Base-by-base conservation (phyloP, 1,284 basidiomycete genomes). In the Cryptococcus sp. region DNA sequence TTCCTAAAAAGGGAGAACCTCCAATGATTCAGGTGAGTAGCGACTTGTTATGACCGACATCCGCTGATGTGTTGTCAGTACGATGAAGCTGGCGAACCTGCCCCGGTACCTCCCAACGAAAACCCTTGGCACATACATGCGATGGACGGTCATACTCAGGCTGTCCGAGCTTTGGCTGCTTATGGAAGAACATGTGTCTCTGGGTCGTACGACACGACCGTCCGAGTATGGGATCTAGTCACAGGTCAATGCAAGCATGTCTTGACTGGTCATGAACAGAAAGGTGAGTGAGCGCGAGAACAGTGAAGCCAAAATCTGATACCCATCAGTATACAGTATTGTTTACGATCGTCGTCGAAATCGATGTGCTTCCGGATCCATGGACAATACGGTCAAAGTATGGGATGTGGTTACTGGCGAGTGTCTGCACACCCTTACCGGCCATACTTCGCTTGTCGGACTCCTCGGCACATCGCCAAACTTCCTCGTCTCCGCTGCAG, bases 331-430 rank as follows among this genome's bases (percentile, higher is more conserved):
- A 7, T 94, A 94, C 78, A 90, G 88, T 68, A 89, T 94, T 58
- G 87, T 94, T 37, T 83, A 94, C 55, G 89, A 96, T 77, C 82
- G 86, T 56, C 79, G 82, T 48, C 87, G 92, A 15, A 86, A 90
- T 59, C 87, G 91, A 68, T 90, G 90, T 36, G 90, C 89, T 60
- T 96, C 93, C 0, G 93, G 93, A 4, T 96, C 93, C 1, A 94
- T 96, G 91, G 93, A 96, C 73, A 88, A 90, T 53, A 93, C 90
- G 2, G 92, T 96, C 62, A 88, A 89, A 52, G 84, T 97, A 37
- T 97, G 93, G 93, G 88, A 89, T 64, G 79, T 93, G 34, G 82
- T 81, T 46, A 89, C 83, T 1, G 93, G 93, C 0, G 81, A 86
- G 67, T 89, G 86, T 60, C 82, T 87, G 42, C 85, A 90, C 67